Base-by-base conservation (phyloP, 2,329 filamentous ascomycete species). In the Epichloe coenophiala region DNA sequence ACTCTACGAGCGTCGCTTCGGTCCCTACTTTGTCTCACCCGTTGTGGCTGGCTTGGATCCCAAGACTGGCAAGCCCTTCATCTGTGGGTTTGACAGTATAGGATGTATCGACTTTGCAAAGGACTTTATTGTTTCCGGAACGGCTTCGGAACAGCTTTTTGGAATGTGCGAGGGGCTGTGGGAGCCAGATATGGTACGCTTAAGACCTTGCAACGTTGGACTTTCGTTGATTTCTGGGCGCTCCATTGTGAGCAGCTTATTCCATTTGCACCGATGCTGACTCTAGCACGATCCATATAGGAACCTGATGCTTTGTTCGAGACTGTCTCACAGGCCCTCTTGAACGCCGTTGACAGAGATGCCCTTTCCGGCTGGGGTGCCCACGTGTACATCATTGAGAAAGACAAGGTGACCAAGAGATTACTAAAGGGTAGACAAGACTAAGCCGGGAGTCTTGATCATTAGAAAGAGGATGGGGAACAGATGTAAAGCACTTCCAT, bases 71-170 rank as follows among this genome's bases (percentile, higher is more conserved):
- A 84, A 90, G 76, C 93, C 93, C 13, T 98, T 97, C 71, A 96
- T 98, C 70, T 98, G 93, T 71, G 93, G 93, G 15, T 98, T 98
- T 68, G 93, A 98, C 74, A 94, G 86, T 69, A 98, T 98, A 69
- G 93, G 93, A 59, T 98, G 93, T 72, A 98, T 98, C 69, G 93
- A 98, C 73, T 96, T 96, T 70, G 93, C 93, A 57, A 96, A 96
- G 77, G 93, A 98, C 74, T 98, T 98, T 69, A 97, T 98, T 67
- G 93, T 98, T 59, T 88, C 85, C 60, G 93, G 93, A 54, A 98
- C 93, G 27, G 93, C 93, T 48, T 91, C 86, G 61, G 91, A 98
- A 69, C 93, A 98, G 77, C 76, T 98, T 62, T 98, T 96, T 74
- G 93, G 93, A 75, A 98, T 94, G 70, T 98, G 93, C 68, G 93